Evolutionary conservation across 257 asterid genomes (phyloP).

Genomic region (Eucommia ulmoides): DNA sequence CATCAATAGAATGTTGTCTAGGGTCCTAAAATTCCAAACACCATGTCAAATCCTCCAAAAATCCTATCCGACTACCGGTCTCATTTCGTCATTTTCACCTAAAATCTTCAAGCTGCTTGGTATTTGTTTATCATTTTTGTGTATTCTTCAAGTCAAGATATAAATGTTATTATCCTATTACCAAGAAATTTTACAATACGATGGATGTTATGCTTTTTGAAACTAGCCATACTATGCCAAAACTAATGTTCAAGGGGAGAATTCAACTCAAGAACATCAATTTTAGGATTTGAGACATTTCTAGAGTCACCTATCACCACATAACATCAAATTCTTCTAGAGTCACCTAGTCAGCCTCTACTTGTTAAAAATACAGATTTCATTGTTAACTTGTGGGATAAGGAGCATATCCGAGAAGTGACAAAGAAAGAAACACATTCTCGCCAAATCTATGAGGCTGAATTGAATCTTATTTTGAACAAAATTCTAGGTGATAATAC

Average conservation of each 20-base stretch:
- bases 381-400: not conserved
- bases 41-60: not conserved
- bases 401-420: not conserved
- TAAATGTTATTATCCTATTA: constrained; percentile 9
- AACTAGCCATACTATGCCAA: constrained; percentile 2
- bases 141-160: constrained; percentile 2
- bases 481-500: not conserved
- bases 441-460: not conserved
- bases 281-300: not conserved
- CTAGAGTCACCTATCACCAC: not conserved
- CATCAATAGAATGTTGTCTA: constrained; percentile 7
- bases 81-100: not conserved
- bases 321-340: not conserved
- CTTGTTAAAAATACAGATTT: not conserved
- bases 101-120: not conserved
- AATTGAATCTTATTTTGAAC: too few species aligned
- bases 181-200: not conserved
- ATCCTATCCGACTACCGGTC: not conserved
- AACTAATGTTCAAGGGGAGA: constrained; percentile 1
- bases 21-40: constrained; percentile 2
- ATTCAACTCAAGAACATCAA: not conserved
- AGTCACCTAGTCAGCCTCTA: not conserved
- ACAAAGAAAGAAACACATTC: not conserved
- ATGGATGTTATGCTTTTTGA: constrained; percentile 5
- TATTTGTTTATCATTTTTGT: not conserved